Conservation (phyloP, 2,329 filamentous ascomycete species). For the Periconia macrospinosa region DNA sequence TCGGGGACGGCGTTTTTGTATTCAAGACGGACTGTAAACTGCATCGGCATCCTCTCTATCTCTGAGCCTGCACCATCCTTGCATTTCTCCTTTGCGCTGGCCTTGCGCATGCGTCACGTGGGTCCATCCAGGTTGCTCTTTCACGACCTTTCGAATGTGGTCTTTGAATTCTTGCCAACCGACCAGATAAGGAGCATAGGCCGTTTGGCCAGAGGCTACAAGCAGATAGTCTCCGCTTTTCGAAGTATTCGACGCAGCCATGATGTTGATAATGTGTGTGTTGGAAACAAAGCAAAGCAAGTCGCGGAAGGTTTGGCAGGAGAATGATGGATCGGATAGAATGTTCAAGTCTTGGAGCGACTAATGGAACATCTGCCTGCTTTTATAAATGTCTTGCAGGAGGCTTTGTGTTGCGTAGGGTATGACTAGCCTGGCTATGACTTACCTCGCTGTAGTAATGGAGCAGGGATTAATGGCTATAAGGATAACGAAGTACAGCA, state of each 20-base stretch:
- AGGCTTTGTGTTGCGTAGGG: too few species aligned
- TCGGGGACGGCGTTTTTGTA: neutral
- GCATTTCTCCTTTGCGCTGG: slow-evolving; percentile 30
- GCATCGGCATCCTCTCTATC: slow-evolving; percentile 37
- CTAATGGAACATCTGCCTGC: neutral
- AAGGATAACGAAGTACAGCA: neutral
- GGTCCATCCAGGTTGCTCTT: slow-evolving; percentile 42
- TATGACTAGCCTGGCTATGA: neutral
- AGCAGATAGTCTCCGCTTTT: slow-evolving; percentile 32
- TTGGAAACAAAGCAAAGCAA: neutral
- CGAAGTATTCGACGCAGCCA: slow-evolving; percentile 9
- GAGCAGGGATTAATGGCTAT: neutral
- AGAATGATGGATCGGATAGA: too few species aligned
- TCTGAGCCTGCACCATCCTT: slow-evolving; percentile 41
- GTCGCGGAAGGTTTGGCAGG: too few species aligned
- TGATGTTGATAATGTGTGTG: slow-evolving; percentile 6
- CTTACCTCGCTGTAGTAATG: neutral
- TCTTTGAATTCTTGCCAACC: slow-evolving; percentile 45
- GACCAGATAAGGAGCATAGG: slow-evolving; percentile 28
- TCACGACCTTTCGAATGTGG: slow-evolving; percentile 33
- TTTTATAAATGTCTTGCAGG: neutral
- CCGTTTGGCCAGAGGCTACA: slow-evolving; percentile 28
- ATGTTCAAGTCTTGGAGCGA: neutral
- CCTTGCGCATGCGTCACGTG: slow-evolving; percentile 29
- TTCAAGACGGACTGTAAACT: slow-evolving; percentile 32